A percentile compares a stretch with the other conserved stretches of the same genome.
phyloP scores from a whole-genome alignment of 73 alveolate genomes.

The Paramecium tetraurelia region DNA sequence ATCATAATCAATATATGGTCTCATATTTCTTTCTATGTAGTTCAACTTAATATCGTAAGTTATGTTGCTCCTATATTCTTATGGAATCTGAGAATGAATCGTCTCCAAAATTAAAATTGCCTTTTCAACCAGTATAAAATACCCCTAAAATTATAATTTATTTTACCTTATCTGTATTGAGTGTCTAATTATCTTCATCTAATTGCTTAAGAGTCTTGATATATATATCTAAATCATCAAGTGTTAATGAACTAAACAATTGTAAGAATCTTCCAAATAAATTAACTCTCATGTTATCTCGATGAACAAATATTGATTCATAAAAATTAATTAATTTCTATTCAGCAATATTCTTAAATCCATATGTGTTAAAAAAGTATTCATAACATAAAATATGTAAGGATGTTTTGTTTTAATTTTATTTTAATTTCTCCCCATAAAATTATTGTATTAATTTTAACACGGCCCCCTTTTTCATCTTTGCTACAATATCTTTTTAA shows the following conservation, averaged over 20 bases:
- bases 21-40: not conserved
- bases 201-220: not conserved
- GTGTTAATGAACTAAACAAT: not conserved
- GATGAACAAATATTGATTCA: not conserved
- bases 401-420: not conserved
- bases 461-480: not conserved
- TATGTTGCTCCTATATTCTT: not conserved
- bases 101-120: not conserved
- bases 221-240: conserved; percentile 31
- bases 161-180: not conserved
- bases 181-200: not conserved
- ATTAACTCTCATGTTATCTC: not conserved
- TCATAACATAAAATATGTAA: conserved; percentile 30
- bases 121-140: not conserved
- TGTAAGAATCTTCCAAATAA: conserved; percentile 38
- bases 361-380: conserved; percentile 28
- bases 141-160: not conserved
- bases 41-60: not conserved
- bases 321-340: not conserved
- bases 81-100: not conserved
- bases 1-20: not conserved
- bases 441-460: not conserved
- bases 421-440: conserved; percentile 13
- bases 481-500: not conserved
- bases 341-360: conserved; percentile 26